phyloP scores from a whole-genome alignment of 805 yeast genomes.

The Metschnikowia rubicola region DNA sequence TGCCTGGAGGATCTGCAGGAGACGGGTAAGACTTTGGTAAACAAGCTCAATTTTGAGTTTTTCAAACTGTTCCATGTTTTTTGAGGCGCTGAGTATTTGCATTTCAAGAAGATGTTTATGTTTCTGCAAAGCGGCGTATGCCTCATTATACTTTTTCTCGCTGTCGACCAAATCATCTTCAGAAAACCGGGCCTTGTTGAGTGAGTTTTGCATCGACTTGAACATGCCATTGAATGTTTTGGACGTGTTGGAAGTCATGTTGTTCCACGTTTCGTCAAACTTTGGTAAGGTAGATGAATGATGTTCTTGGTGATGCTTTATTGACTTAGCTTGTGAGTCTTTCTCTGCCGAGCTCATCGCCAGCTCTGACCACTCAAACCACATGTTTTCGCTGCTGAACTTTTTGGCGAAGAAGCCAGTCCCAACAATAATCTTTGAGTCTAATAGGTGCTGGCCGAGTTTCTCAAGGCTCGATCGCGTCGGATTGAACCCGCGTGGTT shows the following conservation, averaged over 20 bases:
- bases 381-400: constrained; percentile 40
- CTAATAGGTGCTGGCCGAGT: constrained; percentile 39
- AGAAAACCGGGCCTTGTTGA: constrained; percentile 28
- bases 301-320: not conserved
- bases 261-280: constrained; percentile 16
- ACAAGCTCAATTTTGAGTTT: constrained; percentile 30
- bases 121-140: constrained; percentile 32
- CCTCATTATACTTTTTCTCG: constrained; percentile 32
- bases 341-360: constrained; percentile 18
- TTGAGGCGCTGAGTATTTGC: constrained; percentile 22
- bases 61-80: constrained; percentile 34
- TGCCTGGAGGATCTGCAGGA: constrained; percentile 30
- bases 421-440: constrained; percentile 29
- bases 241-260: constrained; percentile 26
- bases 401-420: constrained; percentile 33
- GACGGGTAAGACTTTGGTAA: constrained; percentile 29
- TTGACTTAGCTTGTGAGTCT: not conserved
- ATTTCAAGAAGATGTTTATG: constrained; percentile 29
- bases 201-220: constrained; percentile 29
- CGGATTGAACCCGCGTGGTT: constrained; percentile 35
- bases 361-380: constrained; percentile 43
- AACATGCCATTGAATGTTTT: constrained; percentile 31
- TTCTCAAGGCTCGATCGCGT: constrained; percentile 35
- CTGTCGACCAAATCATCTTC: constrained; percentile 24
- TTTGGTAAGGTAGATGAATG: not conserved